Evolutionary conservation across 2,329 filamentous ascomycete genomes (phyloP), one percentile per base, ranked within the genome.

Genomic region (Hypoxylon sp.): DNA sequence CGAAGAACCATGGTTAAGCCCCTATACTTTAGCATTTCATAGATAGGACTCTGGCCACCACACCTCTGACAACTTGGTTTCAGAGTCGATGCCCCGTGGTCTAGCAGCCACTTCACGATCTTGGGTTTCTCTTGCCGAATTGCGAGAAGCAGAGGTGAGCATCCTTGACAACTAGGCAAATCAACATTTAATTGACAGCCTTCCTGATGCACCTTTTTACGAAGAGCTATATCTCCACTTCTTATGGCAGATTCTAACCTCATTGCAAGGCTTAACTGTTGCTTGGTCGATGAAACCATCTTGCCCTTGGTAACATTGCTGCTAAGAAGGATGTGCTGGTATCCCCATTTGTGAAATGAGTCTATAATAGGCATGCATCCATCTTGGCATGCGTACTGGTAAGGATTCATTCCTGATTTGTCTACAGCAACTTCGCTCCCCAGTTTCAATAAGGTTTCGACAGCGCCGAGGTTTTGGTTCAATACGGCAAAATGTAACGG

Each of bases 101-200:
- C 9, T 27, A 62, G 21, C 9, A 63, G 19, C 39, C 46, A 53
- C 19, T 7, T n/a, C 16, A 63, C 11, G 19, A 53, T 32, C 4
- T 51, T 19, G 5, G 21, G 5, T 12, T 32, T 23, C 4, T 30
- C 5, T 2, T 21, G 1, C 23, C n/a, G 6, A n/a, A 53, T 41
- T 16, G 53, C 52, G n/a, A 58, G 34, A 41, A 57, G 27, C 4
- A 58, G 19, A 21, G 53, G 46, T 1, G 60, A 62, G 21, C 56
- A 61, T 21, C 48, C 57, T 4, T 30, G 30, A 11, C 57, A 53
- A 12, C 21, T 47, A 8, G 48, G 21, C 2, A 61, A 0, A 43
- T 60, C 27, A 5, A n/a, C 19, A 30, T 52, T 25, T 19, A 60
- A 8, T 3, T n/a, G 37, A 21, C 47, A 60, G 7, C 56, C 56